Evolutionary conservation across 768 basidiomycete genomes (phyloP).

Genomic region (Tylopilus vinaceipallidus): DNA sequence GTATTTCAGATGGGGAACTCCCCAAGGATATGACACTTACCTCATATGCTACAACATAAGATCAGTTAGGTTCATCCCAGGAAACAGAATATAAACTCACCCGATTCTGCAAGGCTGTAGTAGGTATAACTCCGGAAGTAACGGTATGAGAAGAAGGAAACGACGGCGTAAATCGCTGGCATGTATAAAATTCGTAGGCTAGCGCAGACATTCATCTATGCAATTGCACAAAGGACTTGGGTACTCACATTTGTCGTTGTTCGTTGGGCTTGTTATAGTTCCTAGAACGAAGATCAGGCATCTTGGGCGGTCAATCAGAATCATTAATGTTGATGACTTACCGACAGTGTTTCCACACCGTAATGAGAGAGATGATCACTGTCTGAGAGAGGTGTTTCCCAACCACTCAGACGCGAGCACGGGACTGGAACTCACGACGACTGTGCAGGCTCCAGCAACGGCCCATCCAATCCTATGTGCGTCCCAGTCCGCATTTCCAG

Average conservation of each 20-base stretch:
- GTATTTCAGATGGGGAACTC: slow-evolving; percentile 16
- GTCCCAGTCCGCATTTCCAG: slow-evolving; percentile 54
- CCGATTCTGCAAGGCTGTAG: slow-evolving; percentile 49
- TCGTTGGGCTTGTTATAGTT: slow-evolving; percentile 69
- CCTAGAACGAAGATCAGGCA: slow-evolving; percentile 36
- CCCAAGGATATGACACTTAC: slow-evolving; percentile 34
- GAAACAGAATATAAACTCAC: slow-evolving; percentile 32
- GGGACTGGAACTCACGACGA: slow-evolving; percentile 41
- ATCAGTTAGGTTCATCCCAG: slow-evolving; percentile 27
- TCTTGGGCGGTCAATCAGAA: background rate
- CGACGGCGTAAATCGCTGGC: slow-evolving; percentile 77
- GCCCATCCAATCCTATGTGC: slow-evolving; percentile 71
- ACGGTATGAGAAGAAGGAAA: slow-evolving; percentile 85
- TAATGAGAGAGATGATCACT: slow-evolving; percentile 53
- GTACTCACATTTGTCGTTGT: slow-evolving; percentile 75
- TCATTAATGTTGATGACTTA: slow-evolving; percentile 35
- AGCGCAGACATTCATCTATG: background rate
- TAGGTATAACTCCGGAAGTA: slow-evolving; percentile 78
- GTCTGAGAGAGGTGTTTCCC: slow-evolving; percentile 41
- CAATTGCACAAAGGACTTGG: background rate
- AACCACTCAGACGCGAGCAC: background rate
- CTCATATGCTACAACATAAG: slow-evolving; percentile 56
- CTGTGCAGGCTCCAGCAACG: slow-evolving; percentile 60
- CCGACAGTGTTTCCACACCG: slow-evolving; percentile 64
- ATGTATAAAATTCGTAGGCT: slow-evolving; percentile 82